Conservation (phyloP, 768 basidiomycete species). For the Auricularia sp. region DNA sequence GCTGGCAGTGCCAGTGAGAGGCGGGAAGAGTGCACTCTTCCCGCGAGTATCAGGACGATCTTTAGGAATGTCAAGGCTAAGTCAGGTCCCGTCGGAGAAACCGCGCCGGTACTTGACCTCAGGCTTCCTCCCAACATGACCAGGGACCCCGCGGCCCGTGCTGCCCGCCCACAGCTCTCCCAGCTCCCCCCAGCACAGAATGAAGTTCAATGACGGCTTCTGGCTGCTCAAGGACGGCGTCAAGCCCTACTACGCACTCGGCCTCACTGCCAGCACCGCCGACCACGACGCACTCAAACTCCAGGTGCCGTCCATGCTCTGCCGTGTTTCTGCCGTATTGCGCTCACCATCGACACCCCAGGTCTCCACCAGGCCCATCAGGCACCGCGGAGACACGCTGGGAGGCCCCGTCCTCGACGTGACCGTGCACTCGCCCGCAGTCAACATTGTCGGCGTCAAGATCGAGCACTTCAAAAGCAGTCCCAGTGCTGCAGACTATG, state of each 20-base stretch:
- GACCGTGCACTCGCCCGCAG: conserved; percentile 17
- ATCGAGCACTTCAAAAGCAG: conserved; percentile 13
- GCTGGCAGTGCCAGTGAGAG: no score
- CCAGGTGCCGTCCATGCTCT: conserved; percentile 50
- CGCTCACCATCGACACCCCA: conserved; percentile 2
- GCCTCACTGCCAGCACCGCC: conserved; percentile 41
- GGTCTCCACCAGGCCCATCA: conserved; percentile 14
- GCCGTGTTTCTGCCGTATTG: conserved; percentile 14
- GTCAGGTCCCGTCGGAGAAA: background rate
- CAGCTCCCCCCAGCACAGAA: conserved; percentile 14
- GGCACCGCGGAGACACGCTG: conserved; percentile 21
- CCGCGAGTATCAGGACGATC: no score
- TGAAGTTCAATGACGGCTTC: conserved; percentile 69
- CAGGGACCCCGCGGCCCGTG: background rate
- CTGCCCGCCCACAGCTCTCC: background rate
- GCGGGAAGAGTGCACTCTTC: no score
- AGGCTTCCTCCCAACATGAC: no score
- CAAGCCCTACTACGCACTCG: conserved; percentile 49
- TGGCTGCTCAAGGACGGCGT: conserved; percentile 57
- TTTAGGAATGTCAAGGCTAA: background rate
- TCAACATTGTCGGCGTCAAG: conserved; percentile 21
- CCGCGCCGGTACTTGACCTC: background rate
- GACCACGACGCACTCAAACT: conserved; percentile 42
- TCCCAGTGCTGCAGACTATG: conserved; percentile 30
- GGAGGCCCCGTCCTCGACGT: conserved; percentile 22